phyloP scores from a whole-genome alignment of 768 basidiomycete species.

The Lactarius hatsudake region DNA sequence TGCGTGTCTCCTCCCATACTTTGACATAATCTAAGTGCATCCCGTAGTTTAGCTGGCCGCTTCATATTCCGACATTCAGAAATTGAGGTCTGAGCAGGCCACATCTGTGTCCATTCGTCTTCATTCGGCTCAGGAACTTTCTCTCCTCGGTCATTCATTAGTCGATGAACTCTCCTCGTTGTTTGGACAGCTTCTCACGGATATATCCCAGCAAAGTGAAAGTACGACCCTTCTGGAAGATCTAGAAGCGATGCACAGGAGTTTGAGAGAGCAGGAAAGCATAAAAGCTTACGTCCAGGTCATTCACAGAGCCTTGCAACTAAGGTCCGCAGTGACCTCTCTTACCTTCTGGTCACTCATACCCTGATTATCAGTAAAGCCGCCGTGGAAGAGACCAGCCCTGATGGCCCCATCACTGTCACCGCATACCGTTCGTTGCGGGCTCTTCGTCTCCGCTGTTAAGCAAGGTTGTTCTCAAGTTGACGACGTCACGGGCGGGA shows the following conservation, averaged over 20 bases:
- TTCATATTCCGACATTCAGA: conserved; percentile 49
- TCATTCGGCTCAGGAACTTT: conserved; percentile 66
- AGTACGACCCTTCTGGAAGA: conserved; percentile 73
- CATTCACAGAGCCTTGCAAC: conserved; percentile 62
- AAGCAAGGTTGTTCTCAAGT: conserved; percentile 43
- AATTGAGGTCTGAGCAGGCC: conserved; percentile 49
- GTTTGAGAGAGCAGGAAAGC: conserved; percentile 71
- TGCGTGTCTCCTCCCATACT: conserved; percentile 30
- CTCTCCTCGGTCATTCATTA: conserved; percentile 71
- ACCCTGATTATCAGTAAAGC: conserved; percentile 45
- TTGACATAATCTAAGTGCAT: conserved; percentile 35
- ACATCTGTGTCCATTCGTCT: conserved; percentile 48
- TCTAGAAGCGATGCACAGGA: conserved; percentile 74
- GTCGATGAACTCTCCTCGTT: conserved; percentile 75
- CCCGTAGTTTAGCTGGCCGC: conserved; percentile 55
- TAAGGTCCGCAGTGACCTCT: conserved; percentile 52
- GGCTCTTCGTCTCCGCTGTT: conserved; percentile 57
- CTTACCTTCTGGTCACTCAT: conserved; percentile 1
- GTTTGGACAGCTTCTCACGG: conserved; percentile 60
- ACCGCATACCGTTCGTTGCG: conserved; percentile 61
- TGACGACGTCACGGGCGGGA: conserved; percentile 46
- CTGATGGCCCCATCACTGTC: conserved; percentile 41
- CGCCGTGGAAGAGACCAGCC: conserved; percentile 52
- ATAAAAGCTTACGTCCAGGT: conserved; percentile 75
- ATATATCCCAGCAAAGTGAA: conserved; percentile 46